A percentile compares a stretch with the other conserved stretches of the same genome.
Conservation (phyloP, 2,329 filamentous ascomycete species). For the Dactylonectria estremocensis region DNA sequence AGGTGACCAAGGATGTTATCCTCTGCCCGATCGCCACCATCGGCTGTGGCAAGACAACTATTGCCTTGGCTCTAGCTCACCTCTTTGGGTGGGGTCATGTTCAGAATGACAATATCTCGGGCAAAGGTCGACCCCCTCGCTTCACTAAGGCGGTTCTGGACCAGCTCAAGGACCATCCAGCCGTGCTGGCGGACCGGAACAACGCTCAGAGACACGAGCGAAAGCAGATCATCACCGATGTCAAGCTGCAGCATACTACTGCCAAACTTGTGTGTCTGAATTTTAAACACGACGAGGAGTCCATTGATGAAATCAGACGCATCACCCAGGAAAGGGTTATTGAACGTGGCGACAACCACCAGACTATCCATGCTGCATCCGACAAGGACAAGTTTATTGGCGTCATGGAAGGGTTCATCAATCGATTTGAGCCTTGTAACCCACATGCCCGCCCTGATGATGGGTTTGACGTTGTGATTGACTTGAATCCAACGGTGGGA, state of each 20-base stretch:
- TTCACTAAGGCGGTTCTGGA: constrained; percentile 82
- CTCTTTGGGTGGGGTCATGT: constrained; percentile 94
- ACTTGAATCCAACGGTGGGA: constrained; percentile 83
- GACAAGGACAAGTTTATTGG: constrained; percentile 81
- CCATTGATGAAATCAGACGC: constrained; percentile 80
- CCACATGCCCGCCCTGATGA: constrained; percentile 79
- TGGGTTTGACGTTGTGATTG: constrained; percentile 86
- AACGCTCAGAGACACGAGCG: constrained; percentile 93
- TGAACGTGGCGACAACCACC: constrained; percentile 93
- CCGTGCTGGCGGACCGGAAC: constrained; percentile 93
- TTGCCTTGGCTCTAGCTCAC: constrained; percentile 84
- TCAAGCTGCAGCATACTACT: constrained; percentile 73
- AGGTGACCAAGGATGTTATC: constrained; percentile 78
- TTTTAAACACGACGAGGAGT: constrained; percentile 86
- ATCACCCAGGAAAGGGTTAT: constrained; percentile 86
- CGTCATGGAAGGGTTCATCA: constrained; percentile 96
- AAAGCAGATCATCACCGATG: constrained; percentile 87
- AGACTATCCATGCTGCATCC: constrained; percentile 92
- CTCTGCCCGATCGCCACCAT: constrained; percentile 94
- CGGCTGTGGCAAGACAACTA: constrained; percentile 96
- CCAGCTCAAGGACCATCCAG: constrained; percentile 74
- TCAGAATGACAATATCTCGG: constrained; percentile 96
- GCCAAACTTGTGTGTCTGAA: constrained; percentile 88
- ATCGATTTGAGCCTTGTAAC: constrained; percentile 86
- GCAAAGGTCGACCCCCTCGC: constrained; percentile 80